Conservation (phyloP, 768 basidiomycete species). For the Ramaria sp. region DNA sequence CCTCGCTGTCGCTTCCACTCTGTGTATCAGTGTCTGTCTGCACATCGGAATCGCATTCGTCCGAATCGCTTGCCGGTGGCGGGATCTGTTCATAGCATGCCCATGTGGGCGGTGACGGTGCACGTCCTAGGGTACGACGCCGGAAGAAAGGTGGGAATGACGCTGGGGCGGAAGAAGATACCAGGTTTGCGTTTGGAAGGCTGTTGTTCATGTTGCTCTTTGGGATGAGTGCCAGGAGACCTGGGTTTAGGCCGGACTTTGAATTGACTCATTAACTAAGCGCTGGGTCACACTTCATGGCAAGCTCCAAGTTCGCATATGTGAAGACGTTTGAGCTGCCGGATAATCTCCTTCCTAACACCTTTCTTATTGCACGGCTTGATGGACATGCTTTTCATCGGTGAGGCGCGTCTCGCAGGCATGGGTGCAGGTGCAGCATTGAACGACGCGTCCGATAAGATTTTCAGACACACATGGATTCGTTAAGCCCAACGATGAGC, state of each 20-base stretch:
- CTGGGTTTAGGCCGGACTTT: not conserved
- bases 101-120: conserved; percentile 79
- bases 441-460: conserved; percentile 26
- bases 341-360: conserved; percentile 73
- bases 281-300: conserved; percentile 42
- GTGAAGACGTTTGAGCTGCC: conserved; percentile 85
- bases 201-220: not conserved
- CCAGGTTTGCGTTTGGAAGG: not conserved
- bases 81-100: conserved; percentile 88
- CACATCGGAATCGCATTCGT: conserved; percentile 39
- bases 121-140: conserved; percentile 18
- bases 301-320: conserved; percentile 86
- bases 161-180: conserved; percentile 5
- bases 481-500: conserved; percentile 82
- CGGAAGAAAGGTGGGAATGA: conserved; percentile 7
- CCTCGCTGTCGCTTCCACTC: conserved; percentile 5
- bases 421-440: not conserved
- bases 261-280: not conserved
- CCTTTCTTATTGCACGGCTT: conserved; percentile 75
- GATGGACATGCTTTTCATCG: conserved; percentile 94
- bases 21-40: conserved; percentile 5
- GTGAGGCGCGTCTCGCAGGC: conserved; percentile 30
- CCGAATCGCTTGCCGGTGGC: conserved; percentile 33
- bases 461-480: conserved; percentile 81
- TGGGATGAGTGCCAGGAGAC: not conserved